Base-by-base conservation (phyloP, 371 early-diverging fungal genomes). In the Mucor indicus region DNA sequence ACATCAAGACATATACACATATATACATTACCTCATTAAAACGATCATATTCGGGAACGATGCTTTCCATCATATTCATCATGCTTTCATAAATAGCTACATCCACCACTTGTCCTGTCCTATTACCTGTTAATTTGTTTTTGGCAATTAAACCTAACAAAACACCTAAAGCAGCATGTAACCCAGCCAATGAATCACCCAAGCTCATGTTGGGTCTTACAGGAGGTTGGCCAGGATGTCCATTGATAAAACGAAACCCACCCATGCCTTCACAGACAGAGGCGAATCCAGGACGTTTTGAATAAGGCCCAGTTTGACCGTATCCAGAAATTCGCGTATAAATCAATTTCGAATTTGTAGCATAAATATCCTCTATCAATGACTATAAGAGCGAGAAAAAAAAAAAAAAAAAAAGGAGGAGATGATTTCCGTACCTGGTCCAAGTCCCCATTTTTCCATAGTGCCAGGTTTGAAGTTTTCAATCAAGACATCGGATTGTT, bases 401-500 rank as follows among this genome's bases (percentile, higher is more conserved):
- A n/a, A n/a, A n/a, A n/a, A n/a, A n/a, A n/a, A n/a, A n/a, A n/a
- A n/a, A n/a, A n/a, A n/a, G n/a, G n/a, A n/a, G n/a, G n/a, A n/a
- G n/a, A n/a, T n/a, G n/a, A n/a, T n/a, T n/a, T n/a, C n/a, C 38
- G 41, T 59, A 71, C 72, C 75, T 40, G 81, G 81, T 4, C 81
- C 81, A 30, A 80, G 55, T 4, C 77, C 77, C 81, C 81, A 80
- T 55, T 79, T 80, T 43, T 80, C 81, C 79, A 80, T 77, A 3
- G 77, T 77, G 13, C 75, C 77, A 13, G 79, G 79, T 27, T 75
- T 72, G 50, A 80, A 80, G 46, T 80, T 80, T 39, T 80, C 81
- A 25, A 80, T 69, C 8, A 80, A 48, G 1, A 80, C 79, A 64
- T 80, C 79, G 0, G 65, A 69, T 45, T 71, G 36, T 20, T 69